Conservation (phyloP, 1,284 basidiomycete genomes). For the Violaceomyces palustris region DNA sequence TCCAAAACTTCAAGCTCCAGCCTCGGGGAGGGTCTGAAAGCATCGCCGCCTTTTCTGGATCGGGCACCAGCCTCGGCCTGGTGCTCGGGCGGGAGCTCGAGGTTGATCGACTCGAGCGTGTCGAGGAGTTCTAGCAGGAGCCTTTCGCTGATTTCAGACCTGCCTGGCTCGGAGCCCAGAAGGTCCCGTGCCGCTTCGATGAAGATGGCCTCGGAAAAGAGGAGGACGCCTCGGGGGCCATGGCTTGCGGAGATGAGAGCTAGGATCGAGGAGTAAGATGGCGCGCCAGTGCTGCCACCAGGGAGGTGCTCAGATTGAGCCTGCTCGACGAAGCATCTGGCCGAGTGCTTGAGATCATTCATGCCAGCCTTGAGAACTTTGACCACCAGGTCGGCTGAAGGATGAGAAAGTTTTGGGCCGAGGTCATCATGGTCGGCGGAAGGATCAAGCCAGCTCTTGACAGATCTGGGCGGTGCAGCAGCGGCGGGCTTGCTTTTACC, state of each 20-base stretch:
- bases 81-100: neutral
- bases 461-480: neutral
- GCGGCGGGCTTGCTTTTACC: neutral
- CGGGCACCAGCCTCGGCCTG: neutral
- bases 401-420: too few species aligned
- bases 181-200: neutral
- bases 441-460: neutral
- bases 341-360: neutral
- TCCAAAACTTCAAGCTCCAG: neutral
- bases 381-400: neutral
- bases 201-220: neutral
- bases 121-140: neutral
- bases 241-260: neutral
- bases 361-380: neutral
- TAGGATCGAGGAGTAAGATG: neutral
- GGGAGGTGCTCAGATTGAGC: neutral
- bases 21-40: neutral
- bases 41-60: neutral
- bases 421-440: neutral
- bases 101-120: neutral
- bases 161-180: neutral
- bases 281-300: neutral
- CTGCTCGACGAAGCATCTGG: neutral
- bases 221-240: neutral
- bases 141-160: neutral